phyloP scores from a whole-genome alignment of 352 stramenopile genomes.

The Phytopythium aichiense region DNA sequence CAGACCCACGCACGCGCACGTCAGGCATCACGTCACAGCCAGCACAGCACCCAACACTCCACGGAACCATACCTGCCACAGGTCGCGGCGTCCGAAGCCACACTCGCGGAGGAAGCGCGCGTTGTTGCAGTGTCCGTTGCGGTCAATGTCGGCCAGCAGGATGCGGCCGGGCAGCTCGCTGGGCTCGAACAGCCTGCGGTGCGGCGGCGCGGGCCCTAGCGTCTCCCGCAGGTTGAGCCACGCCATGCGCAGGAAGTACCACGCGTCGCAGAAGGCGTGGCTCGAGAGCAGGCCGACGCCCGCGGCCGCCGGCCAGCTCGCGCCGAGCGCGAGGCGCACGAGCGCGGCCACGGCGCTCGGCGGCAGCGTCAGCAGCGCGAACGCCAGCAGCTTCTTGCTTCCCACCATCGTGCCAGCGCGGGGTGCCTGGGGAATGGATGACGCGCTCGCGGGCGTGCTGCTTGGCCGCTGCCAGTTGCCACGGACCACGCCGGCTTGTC shows the following conservation, averaged over 20 bases:
- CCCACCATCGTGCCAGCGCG: constrained; percentile 13
- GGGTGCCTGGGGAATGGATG: background rate
- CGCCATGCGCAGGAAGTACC: constrained; percentile 75
- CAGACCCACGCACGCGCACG: constrained; percentile 2
- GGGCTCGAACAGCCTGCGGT: constrained; percentile 42
- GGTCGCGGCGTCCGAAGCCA: constrained; percentile 65
- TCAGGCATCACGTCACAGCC: background rate
- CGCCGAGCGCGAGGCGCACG: constrained; percentile 18
- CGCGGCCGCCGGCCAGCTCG: constrained; percentile 20
- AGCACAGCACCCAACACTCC: background rate
- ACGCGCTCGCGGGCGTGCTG: background rate
- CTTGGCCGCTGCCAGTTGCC: background rate
- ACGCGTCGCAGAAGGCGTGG: constrained; percentile 70
- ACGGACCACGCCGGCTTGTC: background rate
- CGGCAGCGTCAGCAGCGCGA: constrained; percentile 43
- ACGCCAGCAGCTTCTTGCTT: constrained; percentile 36
- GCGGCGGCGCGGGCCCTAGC: constrained; percentile 16
- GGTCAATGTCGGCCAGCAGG: constrained; percentile 66
- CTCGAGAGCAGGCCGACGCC: constrained; percentile 35
- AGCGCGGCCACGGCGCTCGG: constrained; percentile 30
- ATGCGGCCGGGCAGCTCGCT: constrained; percentile 49
- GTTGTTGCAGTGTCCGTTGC: constrained; percentile 87
- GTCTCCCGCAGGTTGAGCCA: constrained; percentile 20
- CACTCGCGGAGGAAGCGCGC: constrained; percentile 82
- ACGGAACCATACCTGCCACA: constrained; percentile 61